These are phyloP conservation scores for Coniophora puteana DNA, from an alignment of 1,284 basidiomycete species.

Conservation along the genomic window DNA sequence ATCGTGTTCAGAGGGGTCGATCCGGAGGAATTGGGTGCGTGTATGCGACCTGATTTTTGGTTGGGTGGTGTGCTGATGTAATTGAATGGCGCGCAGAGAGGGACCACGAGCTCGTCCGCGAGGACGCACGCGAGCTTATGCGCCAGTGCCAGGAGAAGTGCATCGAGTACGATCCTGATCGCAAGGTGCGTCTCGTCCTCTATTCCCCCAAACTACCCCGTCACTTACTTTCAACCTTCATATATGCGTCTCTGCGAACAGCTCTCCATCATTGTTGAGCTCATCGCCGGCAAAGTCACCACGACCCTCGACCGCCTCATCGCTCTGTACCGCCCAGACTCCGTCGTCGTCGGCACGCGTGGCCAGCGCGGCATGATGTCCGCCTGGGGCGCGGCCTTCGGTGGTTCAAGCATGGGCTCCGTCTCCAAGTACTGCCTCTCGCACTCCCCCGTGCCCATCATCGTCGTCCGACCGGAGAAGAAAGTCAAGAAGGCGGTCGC, in stretches of 20 bases:
- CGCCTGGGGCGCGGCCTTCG: conserved; percentile 55
- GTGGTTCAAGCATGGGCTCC: conserved; percentile 30
- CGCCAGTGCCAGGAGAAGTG: conserved; percentile 80
- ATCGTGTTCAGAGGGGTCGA: conserved; percentile 91
- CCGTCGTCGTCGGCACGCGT: conserved; percentile 89
- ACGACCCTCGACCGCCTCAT: conserved; percentile 91
- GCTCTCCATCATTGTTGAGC: conserved; percentile 93
- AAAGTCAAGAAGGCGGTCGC: conserved; percentile 82
- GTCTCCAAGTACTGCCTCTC: conserved; percentile 73
- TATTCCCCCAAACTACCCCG: not conserved
- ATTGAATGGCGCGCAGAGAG: conserved; percentile 45
- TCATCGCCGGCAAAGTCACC: conserved; percentile 87
- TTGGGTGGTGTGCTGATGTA: not conserved
- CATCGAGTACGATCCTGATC: conserved; percentile 73
- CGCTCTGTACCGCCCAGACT: conserved; percentile 93
- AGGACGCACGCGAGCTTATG: conserved; percentile 86
- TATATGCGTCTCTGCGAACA: conserved; percentile 31
- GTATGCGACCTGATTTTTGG: not conserved
- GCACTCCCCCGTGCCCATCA: conserved; percentile 88
- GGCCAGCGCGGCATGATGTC: conserved; percentile 62
- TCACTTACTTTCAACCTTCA: not conserved
- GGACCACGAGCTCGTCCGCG: conserved; percentile 81
- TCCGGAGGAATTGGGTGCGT: conserved; percentile 72
- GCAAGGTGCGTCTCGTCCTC: conserved; percentile 48
- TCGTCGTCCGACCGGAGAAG: conserved; percentile 86